Percentiles rank a stretch among this genome's conserved stretches.
Conservation (phyloP, 2,329 filamentous ascomycete genomes). For the Trichophaea hybrida region DNA sequence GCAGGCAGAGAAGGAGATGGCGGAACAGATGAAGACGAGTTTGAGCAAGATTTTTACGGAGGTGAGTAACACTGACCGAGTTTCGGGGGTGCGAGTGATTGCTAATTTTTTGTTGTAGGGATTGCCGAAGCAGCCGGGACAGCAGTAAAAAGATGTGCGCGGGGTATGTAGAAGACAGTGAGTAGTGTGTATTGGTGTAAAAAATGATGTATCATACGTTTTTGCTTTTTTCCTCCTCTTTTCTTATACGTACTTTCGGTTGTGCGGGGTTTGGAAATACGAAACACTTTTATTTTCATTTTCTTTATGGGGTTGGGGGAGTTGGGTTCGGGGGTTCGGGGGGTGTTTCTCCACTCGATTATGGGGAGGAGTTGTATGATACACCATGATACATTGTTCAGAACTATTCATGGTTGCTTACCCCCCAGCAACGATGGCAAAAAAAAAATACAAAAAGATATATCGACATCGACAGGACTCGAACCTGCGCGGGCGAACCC, state of each 20-base stretch:
- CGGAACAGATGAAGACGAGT: conserved; percentile 75
- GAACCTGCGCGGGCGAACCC: conserved; percentile 31
- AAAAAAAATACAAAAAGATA: conserved; percentile 5
- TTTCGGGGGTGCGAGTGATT: not conserved
- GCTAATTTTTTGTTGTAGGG: conserved; percentile 9
- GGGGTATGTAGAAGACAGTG: not conserved
- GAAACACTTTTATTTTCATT: not conserved
- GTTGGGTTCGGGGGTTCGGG: not conserved
- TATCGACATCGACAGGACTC: conserved; percentile 29
- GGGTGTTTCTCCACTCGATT: not conserved
- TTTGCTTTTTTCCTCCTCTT: not conserved
- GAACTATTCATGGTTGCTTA: too few species aligned
- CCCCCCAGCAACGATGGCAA: too few species aligned
- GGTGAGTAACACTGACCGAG: conserved; percentile 13
- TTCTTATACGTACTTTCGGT: not conserved
- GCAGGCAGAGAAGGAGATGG: conserved; percentile 70
- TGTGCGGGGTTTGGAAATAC: not conserved
- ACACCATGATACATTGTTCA: too few species aligned
- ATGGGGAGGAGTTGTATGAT: not conserved
- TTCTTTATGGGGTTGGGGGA: not conserved
- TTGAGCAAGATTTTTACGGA: conserved; percentile 28
- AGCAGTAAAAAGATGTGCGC: not conserved
- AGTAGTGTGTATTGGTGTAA: not conserved
- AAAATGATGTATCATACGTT: not conserved
- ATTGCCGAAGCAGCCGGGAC: conserved; percentile 19